Conservation (phyloP, 768 basidiomycete genomes). For the Tephrocybe rancida region DNA sequence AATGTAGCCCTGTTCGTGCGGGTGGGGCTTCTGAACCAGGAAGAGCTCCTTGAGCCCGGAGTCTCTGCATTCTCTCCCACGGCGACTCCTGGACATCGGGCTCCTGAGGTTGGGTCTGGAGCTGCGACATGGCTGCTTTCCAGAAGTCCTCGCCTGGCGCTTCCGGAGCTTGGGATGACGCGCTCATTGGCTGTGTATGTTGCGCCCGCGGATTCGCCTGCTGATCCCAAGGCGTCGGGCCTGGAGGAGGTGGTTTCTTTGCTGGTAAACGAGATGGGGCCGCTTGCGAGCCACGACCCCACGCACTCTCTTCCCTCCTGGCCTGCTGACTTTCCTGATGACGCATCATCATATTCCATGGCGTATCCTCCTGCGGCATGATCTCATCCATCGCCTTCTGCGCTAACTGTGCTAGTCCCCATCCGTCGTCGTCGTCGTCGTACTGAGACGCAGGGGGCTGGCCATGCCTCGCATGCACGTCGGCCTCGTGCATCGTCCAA, state of each 20-base stretch:
- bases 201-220: not conserved
- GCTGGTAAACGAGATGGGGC: not conserved
- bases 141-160: constrained; percentile 1
- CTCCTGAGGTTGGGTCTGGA: not conserved
- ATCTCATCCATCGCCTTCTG: constrained; percentile 3
- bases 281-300: not conserved
- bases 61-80: constrained; percentile 17
- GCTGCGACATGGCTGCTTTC: not conserved
- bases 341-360: constrained; percentile 3
- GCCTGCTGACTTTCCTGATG: not conserved
- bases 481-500: constrained; percentile 4
- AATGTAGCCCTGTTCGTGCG: constrained; percentile 4
- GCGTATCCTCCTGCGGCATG: constrained; percentile 1
- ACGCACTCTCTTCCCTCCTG: constrained; percentile 1
- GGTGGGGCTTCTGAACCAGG: not conserved
- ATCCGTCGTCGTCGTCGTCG: constrained; percentile 1
- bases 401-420: not conserved
- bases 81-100: constrained; percentile 17
- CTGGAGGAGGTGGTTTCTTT: constrained; percentile 1
- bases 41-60: constrained; percentile 4
- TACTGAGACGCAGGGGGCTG: not conserved
- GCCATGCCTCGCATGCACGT: not conserved
- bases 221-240: constrained; percentile 5
- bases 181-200: not conserved
- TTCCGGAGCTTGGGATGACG: not conserved